Evolutionary conservation across 257 asterid species (phyloP).

Genomic region (Capsicum baccatum): DNA sequence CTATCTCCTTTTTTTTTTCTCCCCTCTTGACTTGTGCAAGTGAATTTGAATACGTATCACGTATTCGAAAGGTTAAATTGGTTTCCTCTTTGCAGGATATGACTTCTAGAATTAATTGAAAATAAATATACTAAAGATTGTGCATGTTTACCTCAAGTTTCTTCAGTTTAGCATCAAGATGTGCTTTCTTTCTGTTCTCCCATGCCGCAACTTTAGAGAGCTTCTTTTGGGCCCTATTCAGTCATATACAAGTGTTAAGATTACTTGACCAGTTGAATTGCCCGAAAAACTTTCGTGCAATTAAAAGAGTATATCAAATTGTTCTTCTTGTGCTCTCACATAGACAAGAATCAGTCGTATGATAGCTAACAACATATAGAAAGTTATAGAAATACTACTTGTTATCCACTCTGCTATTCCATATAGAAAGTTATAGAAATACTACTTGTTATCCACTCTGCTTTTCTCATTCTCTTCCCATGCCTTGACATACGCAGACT

Average conservation of each 20-base stretch:
- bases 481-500: constrained; percentile 66
- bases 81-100: neutral
- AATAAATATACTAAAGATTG: neutral
- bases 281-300: neutral
- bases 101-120: neutral
- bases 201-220: constrained; percentile 67
- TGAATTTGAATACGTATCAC: neutral
- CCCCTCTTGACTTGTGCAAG: neutral
- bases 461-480: constrained; percentile 85
- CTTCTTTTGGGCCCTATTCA: constrained; percentile 73
- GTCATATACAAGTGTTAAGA: constrained; percentile 6
- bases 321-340: neutral
- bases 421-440: constrained; percentile 4
- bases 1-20: neutral
- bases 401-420: constrained; percentile 73
- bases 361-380: neutral
- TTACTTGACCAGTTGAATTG: neutral
- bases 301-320: neutral
- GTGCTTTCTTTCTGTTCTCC: constrained; percentile 81
- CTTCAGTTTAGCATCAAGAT: constrained; percentile 65
- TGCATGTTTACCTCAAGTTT: constrained; percentile 64
- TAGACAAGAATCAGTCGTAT: neutral
- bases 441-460: constrained; percentile 82
- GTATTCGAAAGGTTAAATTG: neutral
- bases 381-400: constrained; percentile 50